A percentile compares a stretch with the other conserved stretches of the same genome.
These are phyloP conservation scores for Mycena rosella DNA, from an alignment of 768 basidiomycete species.

Conservation along the genomic window DNA sequence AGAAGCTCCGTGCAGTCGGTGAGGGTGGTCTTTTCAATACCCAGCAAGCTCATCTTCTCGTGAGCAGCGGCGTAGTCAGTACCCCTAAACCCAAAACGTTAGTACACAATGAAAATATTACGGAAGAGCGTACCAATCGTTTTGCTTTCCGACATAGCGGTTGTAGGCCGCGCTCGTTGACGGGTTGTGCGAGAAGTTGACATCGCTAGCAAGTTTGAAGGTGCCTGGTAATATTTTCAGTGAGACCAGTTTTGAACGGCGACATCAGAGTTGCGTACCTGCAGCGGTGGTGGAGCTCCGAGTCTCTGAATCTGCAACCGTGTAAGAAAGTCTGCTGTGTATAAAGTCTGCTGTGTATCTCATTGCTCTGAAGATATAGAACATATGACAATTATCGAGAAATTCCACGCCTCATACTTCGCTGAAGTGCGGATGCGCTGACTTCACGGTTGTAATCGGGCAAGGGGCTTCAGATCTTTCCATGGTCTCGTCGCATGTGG, in stretches of 20 bases:
- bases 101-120: not conserved
- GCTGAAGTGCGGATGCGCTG: too few relatives aligned
- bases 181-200: conserved; percentile 12
- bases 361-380: too few relatives aligned
- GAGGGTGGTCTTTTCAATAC: not conserved
- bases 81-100: not conserved
- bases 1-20: conserved; percentile 14
- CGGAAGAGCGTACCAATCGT: too few relatives aligned
- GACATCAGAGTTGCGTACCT: not conserved
- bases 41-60: conserved; percentile 19
- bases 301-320: conserved; percentile 5
- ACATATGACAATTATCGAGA: too few relatives aligned
- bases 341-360: too few relatives aligned
- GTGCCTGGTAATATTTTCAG: not conserved
- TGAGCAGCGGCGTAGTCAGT: conserved; percentile 6
- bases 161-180: not conserved
- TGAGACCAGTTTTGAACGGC: too few relatives aligned
- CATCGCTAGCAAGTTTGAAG: conserved; percentile 3
- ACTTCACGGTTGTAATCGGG: too few relatives aligned
- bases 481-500: too few relatives aligned
- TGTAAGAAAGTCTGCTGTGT: too few relatives aligned
- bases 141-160: not conserved
- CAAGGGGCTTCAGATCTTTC: too few relatives aligned
- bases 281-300: not conserved
- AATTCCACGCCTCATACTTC: too few relatives aligned